Conservation (phyloP, 305 asterid species). For the Rubia peregrina region DNA sequence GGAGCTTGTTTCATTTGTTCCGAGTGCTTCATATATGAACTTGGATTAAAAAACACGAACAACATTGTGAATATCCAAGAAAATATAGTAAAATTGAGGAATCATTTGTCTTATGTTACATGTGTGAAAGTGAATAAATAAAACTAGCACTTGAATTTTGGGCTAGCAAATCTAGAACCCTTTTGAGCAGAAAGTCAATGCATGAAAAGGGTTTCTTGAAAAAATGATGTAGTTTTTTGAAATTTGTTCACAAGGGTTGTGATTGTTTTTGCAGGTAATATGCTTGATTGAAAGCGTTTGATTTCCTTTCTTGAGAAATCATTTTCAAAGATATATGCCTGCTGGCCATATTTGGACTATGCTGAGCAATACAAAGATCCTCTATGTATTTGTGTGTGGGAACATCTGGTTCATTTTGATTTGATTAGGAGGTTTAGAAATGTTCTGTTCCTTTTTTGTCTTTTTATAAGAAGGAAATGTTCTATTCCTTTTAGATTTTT, state of each 20-base stretch:
- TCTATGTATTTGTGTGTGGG: neutral
- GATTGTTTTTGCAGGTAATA: neutral
- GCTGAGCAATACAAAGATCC: neutral
- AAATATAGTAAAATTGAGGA: neutral
- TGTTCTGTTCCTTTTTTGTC: neutral
- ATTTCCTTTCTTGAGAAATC: neutral
- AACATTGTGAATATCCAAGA: neutral
- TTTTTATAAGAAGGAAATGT: no score
- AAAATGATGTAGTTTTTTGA: constrained; percentile 10
- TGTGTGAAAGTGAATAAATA: constrained; percentile 15
- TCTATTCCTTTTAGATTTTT: neutral
- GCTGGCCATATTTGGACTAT: neutral
- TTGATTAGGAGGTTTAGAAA: neutral
- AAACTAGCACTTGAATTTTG: neutral
- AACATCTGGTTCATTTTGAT: neutral
- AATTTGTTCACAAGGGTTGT: constrained; percentile 4
- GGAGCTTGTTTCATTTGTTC: constrained; percentile 1
- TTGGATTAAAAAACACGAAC: neutral
- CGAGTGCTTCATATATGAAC: neutral
- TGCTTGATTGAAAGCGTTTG: constrained; percentile 13
- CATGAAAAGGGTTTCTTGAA: constrained; percentile 6
- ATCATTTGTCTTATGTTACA: neutral
- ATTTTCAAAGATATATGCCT: neutral
- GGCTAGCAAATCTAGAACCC: constrained; percentile 9
- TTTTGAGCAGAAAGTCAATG: neutral